phyloP scores from a whole-genome alignment of 805 yeast genomes.

The Candida vartiovaarae region DNA sequence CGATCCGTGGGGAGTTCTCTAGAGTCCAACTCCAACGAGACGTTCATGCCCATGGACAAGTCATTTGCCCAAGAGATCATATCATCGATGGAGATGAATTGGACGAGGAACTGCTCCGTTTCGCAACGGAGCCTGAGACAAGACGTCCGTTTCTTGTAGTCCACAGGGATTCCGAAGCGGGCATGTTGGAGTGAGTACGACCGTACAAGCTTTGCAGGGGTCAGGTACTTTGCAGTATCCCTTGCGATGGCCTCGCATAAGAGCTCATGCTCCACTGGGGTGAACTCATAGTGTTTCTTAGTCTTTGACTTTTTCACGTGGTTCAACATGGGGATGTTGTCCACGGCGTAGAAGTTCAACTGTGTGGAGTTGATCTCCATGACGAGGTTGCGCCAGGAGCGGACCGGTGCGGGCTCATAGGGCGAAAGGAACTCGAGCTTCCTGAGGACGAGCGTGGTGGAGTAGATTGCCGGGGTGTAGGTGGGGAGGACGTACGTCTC shows the following conservation, averaged over 20 bases:
- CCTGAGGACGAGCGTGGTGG: slow-evolving; percentile 48
- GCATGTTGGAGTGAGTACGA: slow-evolving; percentile 82
- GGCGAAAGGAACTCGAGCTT: slow-evolving; percentile 78
- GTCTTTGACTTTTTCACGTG: slow-evolving; percentile 25
- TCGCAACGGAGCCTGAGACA: slow-evolving; percentile 75
- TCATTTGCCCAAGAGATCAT: slow-evolving; percentile 76
- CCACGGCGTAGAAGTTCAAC: slow-evolving; percentile 55
- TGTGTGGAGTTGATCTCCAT: slow-evolving; percentile 85
- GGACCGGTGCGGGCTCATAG: slow-evolving; percentile 54
- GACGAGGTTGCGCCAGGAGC: slow-evolving; percentile 66
- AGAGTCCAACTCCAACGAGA: slow-evolving; percentile 66
- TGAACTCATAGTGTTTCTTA: slow-evolving; percentile 19
- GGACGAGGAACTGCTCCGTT: slow-evolving; percentile 70
- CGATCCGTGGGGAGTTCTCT: slow-evolving; percentile 72
- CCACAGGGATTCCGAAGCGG: slow-evolving; percentile 77
- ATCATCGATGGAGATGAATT: slow-evolving; percentile 53
- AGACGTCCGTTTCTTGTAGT: slow-evolving; percentile 63
- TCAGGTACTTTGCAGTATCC: slow-evolving; percentile 11
- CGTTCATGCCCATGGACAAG: slow-evolving; percentile 67
- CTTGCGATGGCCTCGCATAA: slow-evolving; percentile 13
- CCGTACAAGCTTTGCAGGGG: slow-evolving; percentile 33
- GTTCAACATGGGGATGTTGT: slow-evolving; percentile 24
- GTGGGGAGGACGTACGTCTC: slow-evolving; percentile 41
- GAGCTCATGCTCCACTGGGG: slow-evolving; percentile 21
- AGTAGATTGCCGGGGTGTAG: slow-evolving; percentile 60